Evolutionary conservation across 352 stramenopile species (phyloP).

Genomic region (Phytophthora fragariae): DNA sequence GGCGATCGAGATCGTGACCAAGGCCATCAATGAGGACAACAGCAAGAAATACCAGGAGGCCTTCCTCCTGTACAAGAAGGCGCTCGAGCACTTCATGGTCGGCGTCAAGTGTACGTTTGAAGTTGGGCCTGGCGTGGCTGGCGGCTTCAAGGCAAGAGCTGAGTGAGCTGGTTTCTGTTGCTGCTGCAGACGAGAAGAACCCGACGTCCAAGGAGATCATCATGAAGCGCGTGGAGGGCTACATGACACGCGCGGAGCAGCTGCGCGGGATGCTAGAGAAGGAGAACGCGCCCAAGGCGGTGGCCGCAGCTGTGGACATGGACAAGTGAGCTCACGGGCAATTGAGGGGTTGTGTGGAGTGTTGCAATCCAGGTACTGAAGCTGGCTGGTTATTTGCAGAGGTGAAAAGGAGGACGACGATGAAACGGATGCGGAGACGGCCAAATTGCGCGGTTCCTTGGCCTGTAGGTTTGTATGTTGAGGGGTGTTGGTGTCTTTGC

Average conservation of each 20-base stretch:
- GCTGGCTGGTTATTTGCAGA: conserved; percentile 36
- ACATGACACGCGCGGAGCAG: conserved; percentile 91
- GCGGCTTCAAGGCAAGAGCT: background rate
- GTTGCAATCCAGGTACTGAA: background rate
- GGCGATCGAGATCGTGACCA: conserved; percentile 90
- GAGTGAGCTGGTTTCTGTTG: background rate
- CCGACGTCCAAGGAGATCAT: conserved; percentile 91
- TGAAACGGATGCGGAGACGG: conserved; percentile 94
- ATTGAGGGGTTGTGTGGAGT: background rate
- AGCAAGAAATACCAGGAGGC: conserved; percentile 91
- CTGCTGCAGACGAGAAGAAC: conserved; percentile 89
- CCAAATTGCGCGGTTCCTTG: conserved; percentile 96
- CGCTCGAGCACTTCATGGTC: conserved; percentile 91
- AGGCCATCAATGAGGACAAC: conserved; percentile 90
- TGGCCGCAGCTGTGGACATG: conserved; percentile 66
- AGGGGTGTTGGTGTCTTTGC: background rate
- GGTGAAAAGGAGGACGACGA: conserved; percentile 88
- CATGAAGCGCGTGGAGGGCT: conserved; percentile 90
- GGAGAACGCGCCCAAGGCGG: conserved; percentile 56
- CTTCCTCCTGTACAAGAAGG: conserved; percentile 89
- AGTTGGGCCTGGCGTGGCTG: background rate
- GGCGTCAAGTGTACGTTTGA: conserved; percentile 84
- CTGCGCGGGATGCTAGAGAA: conserved; percentile 86
- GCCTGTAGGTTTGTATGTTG: conserved; percentile 63
- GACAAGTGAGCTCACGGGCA: conserved; percentile 64